phyloP scores from a whole-genome alignment of 495 filamentous ascomycete species.

The Amniculicola lignicola region DNA sequence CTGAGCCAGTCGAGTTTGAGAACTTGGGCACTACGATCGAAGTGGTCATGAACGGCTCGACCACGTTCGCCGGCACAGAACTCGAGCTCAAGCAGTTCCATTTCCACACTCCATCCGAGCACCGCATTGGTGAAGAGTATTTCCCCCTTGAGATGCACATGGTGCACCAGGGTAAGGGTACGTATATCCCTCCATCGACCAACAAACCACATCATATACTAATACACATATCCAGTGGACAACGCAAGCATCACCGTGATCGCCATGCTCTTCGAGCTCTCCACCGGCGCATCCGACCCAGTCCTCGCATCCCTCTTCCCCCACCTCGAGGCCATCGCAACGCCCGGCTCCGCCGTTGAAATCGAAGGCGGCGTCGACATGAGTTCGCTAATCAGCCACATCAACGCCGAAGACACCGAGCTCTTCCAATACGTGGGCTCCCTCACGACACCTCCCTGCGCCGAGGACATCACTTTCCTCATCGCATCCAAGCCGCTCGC shows the following conservation, averaged over 20 bases:
- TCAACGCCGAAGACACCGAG: conserved; percentile 48
- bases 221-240: conserved; percentile 12
- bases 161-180: conserved; percentile 55
- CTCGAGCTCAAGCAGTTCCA: conserved; percentile 64
- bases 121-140: conserved; percentile 55
- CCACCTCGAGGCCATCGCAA: conserved; percentile 50
- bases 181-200: conserved; percentile 26
- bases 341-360: conserved; percentile 53
- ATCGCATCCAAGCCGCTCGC: conserved; percentile 52
- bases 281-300: conserved; percentile 41
- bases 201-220: no score
- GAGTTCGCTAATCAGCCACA: conserved; percentile 49
- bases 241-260: conserved; percentile 52
- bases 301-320: conserved; percentile 56
- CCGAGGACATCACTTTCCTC: conserved; percentile 58
- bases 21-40: conserved; percentile 61
- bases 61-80: conserved; percentile 43
- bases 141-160: conserved; percentile 64
- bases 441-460: conserved; percentile 68
- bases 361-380: conserved; percentile 55
- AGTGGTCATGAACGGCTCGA: conserved; percentile 46
- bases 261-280: conserved; percentile 58
- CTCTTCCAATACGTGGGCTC: conserved; percentile 60
- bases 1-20: conserved; percentile 51
- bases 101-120: conserved; percentile 68